A percentile compares a stretch with the other conserved stretches of the same genome.
phyloP scores from a whole-genome alignment of 1,284 basidiomycete species.

The Neolentinus lepideus region DNA sequence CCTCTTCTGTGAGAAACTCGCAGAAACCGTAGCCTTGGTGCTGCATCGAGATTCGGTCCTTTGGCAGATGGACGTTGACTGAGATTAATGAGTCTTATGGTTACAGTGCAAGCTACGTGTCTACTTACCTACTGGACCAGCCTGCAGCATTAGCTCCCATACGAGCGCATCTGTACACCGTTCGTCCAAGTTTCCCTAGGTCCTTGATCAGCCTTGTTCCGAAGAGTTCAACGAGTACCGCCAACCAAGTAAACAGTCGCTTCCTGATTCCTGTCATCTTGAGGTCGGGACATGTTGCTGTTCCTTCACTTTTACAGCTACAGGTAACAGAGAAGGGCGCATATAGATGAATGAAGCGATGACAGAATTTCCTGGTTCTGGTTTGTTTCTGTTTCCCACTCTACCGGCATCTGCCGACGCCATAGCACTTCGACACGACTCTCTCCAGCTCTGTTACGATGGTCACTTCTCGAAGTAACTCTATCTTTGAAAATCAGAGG shows the following conservation, averaged over 20 bases:
- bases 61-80: constrained; percentile 99
- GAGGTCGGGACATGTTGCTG: constrained; percentile 64
- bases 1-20: constrained; percentile 96
- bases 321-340: background rate
- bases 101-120: background rate
- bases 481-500: too few relatives aligned
- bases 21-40: constrained; percentile 99
- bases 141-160: constrained; percentile 99
- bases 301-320: background rate
- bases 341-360: too few relatives aligned
- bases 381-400: too few relatives aligned
- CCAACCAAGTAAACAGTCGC: constrained; percentile 89
- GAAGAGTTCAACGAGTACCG: background rate
- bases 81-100: constrained; percentile 5
- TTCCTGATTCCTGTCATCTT: constrained; percentile 92
- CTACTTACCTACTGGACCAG: constrained; percentile 83
- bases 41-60: constrained; percentile 95
- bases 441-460: too few relatives aligned
- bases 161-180: constrained; percentile 89
- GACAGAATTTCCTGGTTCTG: too few relatives aligned
- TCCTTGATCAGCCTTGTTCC: background rate
- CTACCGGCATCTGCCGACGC: too few relatives aligned
- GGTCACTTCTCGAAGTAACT: too few relatives aligned
- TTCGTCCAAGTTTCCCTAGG: constrained; percentile 94
- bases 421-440: too few relatives aligned